A percentile compares a stretch with the other conserved stretches of the same genome.
Conservation (phyloP, 495 filamentous ascomycete species). For the Talaromyces adpressus region DNA sequence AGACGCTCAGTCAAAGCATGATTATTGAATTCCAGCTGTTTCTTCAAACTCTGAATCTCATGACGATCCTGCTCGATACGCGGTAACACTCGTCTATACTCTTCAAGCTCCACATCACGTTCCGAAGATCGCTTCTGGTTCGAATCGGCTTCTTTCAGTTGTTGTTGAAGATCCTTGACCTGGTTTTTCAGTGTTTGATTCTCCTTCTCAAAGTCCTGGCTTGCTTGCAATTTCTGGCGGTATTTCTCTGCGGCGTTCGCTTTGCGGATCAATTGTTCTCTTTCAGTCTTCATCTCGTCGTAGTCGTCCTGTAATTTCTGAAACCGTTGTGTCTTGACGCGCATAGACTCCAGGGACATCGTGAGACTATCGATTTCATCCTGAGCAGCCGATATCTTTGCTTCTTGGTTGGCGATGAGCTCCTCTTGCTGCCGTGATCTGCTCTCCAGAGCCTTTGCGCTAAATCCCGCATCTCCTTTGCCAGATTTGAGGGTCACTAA, state of each 20-base stretch:
- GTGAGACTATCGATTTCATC: constrained; percentile 36
- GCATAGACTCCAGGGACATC: constrained; percentile 34
- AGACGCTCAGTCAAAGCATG: constrained; percentile 47
- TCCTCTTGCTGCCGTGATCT: constrained; percentile 48
- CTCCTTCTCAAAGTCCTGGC: constrained; percentile 64
- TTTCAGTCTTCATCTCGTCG: constrained; percentile 63
- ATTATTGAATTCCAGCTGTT: constrained; percentile 52
- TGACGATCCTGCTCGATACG: constrained; percentile 56
- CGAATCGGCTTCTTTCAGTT: constrained; percentile 47
- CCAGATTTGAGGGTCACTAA: constrained; percentile 37
- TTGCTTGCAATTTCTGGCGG: constrained; percentile 66
- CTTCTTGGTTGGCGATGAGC: constrained; percentile 51
- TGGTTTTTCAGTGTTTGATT: constrained; percentile 56
- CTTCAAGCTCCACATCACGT: constrained; percentile 50
- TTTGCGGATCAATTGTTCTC: constrained; percentile 69
- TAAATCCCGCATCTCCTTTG: constrained; percentile 36
- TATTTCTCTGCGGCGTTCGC: constrained; percentile 71
- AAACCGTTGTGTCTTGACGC: constrained; percentile 38
- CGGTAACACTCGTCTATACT: constrained; percentile 49
- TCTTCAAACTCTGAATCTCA: constrained; percentile 50
- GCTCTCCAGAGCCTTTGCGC: constrained; percentile 38
- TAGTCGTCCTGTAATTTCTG: constrained; percentile 60
- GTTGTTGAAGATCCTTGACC: constrained; percentile 48
- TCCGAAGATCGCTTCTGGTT: constrained; percentile 37
- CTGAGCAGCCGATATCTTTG: constrained; percentile 40